phyloP scores from a whole-genome alignment of 148 eudicot species.

The Camellia sinensis region DNA sequence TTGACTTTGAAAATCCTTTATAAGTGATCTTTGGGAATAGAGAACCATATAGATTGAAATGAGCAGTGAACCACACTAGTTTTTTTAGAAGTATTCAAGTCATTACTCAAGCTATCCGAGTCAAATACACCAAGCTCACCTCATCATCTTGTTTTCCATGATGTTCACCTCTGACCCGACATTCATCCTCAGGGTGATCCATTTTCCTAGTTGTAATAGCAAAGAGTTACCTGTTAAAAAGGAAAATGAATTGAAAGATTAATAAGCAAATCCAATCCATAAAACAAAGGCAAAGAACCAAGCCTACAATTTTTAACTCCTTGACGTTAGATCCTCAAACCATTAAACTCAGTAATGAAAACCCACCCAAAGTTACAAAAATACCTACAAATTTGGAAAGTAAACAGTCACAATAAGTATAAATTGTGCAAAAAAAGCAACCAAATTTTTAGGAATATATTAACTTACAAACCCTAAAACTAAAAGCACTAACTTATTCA shows the following conservation, averaged over 20 bases:
- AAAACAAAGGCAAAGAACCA: neutral
- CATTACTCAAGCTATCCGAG: neutral
- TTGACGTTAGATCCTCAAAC: neutral
- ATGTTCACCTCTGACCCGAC: conserved; percentile 50
- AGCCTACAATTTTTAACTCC: neutral
- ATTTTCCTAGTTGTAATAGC: conserved; percentile 18
- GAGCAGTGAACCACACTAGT: neutral
- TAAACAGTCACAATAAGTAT: neutral
- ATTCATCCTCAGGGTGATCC: conserved; percentile 58
- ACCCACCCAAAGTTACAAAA: neutral
- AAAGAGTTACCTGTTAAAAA: conserved; percentile 1
- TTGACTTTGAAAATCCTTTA: neutral
- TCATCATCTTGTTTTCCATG: conserved; percentile 63
- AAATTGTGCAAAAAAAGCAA: neutral
- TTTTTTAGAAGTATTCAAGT: neutral
- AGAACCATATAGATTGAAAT: neutral
- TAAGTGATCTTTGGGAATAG: neutral
- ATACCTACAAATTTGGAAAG: neutral
- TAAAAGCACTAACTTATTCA: neutral
- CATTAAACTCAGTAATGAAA: neutral
- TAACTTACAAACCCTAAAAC: neutral
- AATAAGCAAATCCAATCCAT: neutral
- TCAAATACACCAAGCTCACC: conserved; percentile 31
- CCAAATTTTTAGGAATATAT: neutral
- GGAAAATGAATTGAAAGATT: neutral